Evolutionary conservation across 768 basidiomycete species (phyloP).

Genomic region (Kwoniella sp.): DNA sequence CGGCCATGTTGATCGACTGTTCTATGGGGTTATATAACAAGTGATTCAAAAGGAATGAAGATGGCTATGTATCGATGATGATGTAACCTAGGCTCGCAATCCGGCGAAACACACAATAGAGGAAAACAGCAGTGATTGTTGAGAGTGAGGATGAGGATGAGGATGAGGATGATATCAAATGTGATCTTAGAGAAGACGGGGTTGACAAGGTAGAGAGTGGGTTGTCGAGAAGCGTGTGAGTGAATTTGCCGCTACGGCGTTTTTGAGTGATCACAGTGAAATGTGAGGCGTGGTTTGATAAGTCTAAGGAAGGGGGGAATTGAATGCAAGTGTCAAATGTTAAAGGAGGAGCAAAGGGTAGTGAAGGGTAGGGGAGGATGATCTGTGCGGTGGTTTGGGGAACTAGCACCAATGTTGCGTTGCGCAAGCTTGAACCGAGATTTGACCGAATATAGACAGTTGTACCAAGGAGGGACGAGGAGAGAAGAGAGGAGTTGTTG

Average conservation of each 20-base stretch:
- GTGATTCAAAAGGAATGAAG: slow-evolving; percentile 5
- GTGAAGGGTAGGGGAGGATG: background rate
- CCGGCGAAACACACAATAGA: background rate
- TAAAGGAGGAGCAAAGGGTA: background rate
- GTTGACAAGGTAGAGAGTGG: background rate
- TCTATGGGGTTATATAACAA: background rate
- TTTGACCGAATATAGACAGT: no score
- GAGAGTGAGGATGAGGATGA: no score
- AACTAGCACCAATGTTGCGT: no score
- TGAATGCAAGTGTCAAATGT: no score
- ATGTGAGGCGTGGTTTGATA: background rate
- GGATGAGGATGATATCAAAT: background rate
- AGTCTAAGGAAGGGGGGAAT: background rate
- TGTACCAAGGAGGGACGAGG: no score
- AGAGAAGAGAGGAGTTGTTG: no score
- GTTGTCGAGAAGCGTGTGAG: background rate
- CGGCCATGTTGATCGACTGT: slow-evolving; percentile 16
- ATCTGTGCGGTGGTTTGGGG: slow-evolving; percentile 9
- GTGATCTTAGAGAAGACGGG: slow-evolving; percentile 5
- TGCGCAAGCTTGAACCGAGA: no score
- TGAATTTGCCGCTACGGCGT: background rate
- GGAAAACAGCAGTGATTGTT: background rate
- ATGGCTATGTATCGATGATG: slow-evolving; percentile 3
- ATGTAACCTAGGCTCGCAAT: background rate
- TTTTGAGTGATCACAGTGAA: no score